Evolutionary conservation across 352 stramenopile species (phyloP).

Genomic region (Aphanomyces stellatus): DNA sequence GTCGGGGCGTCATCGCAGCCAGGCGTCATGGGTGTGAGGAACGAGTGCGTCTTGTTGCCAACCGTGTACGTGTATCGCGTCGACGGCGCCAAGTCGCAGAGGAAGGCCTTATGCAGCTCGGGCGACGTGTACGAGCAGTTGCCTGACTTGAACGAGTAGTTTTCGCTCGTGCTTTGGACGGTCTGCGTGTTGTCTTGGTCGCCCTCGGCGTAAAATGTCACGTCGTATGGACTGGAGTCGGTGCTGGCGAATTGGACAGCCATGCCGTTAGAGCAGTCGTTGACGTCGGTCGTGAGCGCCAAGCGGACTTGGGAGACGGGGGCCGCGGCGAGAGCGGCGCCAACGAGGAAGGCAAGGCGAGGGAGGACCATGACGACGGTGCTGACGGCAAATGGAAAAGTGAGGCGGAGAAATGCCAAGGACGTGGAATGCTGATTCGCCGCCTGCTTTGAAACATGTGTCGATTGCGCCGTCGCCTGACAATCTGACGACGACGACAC

Average conservation of each 20-base stretch:
- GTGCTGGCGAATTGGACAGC: constrained; percentile 35
- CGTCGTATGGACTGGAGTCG: constrained; percentile 4
- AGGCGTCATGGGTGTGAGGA: constrained; percentile 28
- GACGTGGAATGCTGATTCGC: no score
- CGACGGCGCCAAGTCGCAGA: constrained; percentile 31
- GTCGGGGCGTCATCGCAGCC: constrained; percentile 33
- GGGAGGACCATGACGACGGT: no score
- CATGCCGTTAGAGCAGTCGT: constrained; percentile 33
- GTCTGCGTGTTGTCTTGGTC: not conserved
- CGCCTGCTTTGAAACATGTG: no score
- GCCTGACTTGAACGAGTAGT: constrained; percentile 29
- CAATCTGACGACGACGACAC: no score
- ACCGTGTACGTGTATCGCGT: constrained; percentile 28
- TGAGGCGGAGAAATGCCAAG: no score
- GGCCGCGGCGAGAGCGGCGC: constrained; percentile 22
- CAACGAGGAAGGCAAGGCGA: no score
- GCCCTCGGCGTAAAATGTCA: constrained; percentile 26
- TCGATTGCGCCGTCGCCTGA: no score
- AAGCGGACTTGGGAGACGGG: constrained; percentile 39
- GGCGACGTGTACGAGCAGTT: constrained; percentile 31
- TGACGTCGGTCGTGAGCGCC: constrained; percentile 26
- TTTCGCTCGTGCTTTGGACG: constrained; percentile 16
- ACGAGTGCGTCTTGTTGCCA: constrained; percentile 22
- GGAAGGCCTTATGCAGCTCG: constrained; percentile 39
- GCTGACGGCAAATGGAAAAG: no score